These are phyloP conservation scores for Eragrostis curvula DNA, from an alignment of 176 grass and related monocot genomes.

Conservation along the genomic window DNA sequence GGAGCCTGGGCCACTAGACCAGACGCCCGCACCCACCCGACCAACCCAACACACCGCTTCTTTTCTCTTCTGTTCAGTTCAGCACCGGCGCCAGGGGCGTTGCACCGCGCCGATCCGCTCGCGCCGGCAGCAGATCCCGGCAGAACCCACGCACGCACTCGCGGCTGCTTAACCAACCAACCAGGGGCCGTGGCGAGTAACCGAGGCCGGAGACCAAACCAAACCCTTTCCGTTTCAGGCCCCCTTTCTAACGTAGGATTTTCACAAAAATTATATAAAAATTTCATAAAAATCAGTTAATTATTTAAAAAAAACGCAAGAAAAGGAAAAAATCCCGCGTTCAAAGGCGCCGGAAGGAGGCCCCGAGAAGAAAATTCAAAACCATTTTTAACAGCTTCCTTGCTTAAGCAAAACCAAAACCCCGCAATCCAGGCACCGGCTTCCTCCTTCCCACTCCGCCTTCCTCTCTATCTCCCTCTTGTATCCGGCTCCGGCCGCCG, in stretches of 20 bases:
- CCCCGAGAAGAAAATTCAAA: constrained; percentile 56
- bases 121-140: constrained; percentile 25
- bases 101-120: neutral
- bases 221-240: constrained; percentile 16
- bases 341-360: too few species aligned
- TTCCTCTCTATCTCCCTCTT: neutral
- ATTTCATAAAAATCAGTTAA: too few species aligned
- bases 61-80: too few species aligned
- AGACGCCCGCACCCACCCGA: constrained; percentile 27
- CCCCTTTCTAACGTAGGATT: too few species aligned
- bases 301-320: too few species aligned
- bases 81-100: too few species aligned
- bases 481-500: constrained; percentile 53
- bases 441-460: constrained; percentile 7
- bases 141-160: too few species aligned
- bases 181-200: too few species aligned
- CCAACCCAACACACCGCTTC: neutral
- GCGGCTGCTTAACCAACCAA: neutral
- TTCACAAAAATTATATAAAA: too few species aligned
- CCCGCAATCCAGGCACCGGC: constrained; percentile 25
- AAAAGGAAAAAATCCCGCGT: too few species aligned
- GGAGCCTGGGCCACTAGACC: constrained; percentile 2
- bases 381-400: constrained; percentile 38
- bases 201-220: neutral
- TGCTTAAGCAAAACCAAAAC: constrained; percentile 36